Evolutionary conservation across 352 stramenopile species (phyloP).

Genomic region (Pythium plurisporium): DNA sequence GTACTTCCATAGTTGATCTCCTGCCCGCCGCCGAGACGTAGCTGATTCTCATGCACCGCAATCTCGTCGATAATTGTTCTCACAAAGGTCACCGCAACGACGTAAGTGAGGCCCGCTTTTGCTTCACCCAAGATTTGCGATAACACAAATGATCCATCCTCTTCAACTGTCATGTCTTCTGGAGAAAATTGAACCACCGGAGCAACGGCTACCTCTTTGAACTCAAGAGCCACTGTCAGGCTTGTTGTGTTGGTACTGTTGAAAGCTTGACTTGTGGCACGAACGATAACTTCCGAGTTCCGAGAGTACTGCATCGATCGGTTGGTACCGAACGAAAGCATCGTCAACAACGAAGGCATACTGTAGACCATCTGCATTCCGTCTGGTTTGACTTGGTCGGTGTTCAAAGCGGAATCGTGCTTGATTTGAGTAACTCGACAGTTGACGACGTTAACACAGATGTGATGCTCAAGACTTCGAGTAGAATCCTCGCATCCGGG

Average conservation of each 20-base stretch:
- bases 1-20: not conserved
- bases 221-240: not conserved
- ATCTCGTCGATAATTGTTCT: not conserved
- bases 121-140: not conserved
- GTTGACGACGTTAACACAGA: too few species aligned
- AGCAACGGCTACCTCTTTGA: constrained; percentile 1
- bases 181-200: not conserved
- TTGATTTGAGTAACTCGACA: too few species aligned
- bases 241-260: constrained; percentile 12
- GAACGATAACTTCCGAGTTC: not conserved
- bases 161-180: not conserved
- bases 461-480: too few species aligned
- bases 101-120: not conserved
- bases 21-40: not conserved
- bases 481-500: too few species aligned
- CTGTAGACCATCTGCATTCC: not conserved
- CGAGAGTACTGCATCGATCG: not conserved
- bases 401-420: too few species aligned
- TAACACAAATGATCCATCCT: constrained; percentile 2
- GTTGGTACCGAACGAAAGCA: constrained; percentile 1
- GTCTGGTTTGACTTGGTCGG: too few species aligned
- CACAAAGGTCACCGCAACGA: not conserved
- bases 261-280: constrained; percentile 6
- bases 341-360: not conserved
- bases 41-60: not conserved